phyloP scores from a whole-genome alignment of 768 basidiomycete species.

The Rhodosporidiobolus odoratus region DNA sequence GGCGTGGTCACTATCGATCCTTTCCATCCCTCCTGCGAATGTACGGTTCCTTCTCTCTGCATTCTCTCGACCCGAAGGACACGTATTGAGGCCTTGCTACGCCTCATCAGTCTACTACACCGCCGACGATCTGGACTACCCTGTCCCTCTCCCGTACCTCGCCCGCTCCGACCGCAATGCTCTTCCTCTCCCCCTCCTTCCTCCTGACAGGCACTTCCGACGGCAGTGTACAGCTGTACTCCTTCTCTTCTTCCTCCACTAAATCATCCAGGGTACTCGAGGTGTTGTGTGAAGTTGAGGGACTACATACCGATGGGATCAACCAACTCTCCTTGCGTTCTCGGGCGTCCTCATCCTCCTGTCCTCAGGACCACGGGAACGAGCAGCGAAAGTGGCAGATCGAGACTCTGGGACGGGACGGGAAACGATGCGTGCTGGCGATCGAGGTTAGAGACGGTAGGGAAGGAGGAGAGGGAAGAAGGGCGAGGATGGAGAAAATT shows the following conservation, averaged over 20 bases:
- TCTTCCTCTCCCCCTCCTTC: neutral
- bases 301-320: constrained; percentile 1
- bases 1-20: too few relatives aligned
- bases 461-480: neutral
- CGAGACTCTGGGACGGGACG: constrained; percentile 12
- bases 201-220: neutral
- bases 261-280: neutral
- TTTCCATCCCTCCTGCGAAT: too few relatives aligned
- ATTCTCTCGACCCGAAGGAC: neutral
- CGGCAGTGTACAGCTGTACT: neutral
- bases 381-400: neutral
- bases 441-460: neutral
- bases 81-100: neutral
- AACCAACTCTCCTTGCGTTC: neutral
- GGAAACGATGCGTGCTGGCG: neutral
- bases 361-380: neutral
- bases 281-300: neutral
- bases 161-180: neutral
- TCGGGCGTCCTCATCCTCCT: neutral
- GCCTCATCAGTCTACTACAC: neutral
- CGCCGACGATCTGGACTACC: neutral
- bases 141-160: neutral
- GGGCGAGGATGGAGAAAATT: neutral
- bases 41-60: neutral
- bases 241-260: neutral